phyloP scores from a whole-genome alignment of 1,139 yeast species.

The Saccharomycopsis hybrid region DNA sequence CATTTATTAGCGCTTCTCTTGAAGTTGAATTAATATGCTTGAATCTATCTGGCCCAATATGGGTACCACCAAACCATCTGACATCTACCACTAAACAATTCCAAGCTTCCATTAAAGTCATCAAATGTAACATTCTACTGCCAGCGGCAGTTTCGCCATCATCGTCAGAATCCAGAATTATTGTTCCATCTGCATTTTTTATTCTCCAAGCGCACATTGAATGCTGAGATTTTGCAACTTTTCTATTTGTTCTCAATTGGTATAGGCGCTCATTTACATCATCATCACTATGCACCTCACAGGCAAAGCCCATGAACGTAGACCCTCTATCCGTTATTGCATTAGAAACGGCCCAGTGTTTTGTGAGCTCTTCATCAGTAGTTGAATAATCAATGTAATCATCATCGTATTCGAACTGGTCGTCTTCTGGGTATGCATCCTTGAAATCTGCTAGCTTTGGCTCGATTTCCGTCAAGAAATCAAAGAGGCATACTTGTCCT shows the following conservation, averaged over 20 bases:
- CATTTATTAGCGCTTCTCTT: conserved; percentile 70
- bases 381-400: conserved; percentile 27
- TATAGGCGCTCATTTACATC: conserved; percentile 55
- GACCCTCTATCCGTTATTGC: conserved; percentile 80
- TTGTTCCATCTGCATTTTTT: conserved; percentile 37
- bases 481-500: conserved; percentile 77
- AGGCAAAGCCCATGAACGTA: conserved; percentile 74
- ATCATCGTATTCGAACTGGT: conserved; percentile 23
- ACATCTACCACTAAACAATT: conserved; percentile 82
- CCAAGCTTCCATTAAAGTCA: conserved; percentile 78
- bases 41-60: conserved; percentile 88
- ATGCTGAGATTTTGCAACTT: conserved; percentile 64
- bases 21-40: conserved; percentile 89
- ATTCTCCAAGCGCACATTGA: conserved; percentile 87
- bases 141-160: conserved; percentile 99
- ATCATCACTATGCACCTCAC: conserved; percentile 50
- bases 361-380: conserved; percentile 37
- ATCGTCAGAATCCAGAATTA: conserved; percentile 76
- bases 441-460: conserved; percentile 22
- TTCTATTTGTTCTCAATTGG: conserved; percentile 53
- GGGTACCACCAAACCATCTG: conserved; percentile 93
- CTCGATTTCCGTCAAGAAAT: conserved; percentile 61
- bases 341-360: conserved; percentile 72
- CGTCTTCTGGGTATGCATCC: conserved; percentile 4
- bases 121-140: conserved; percentile 70